Evolutionary conservation across 768 basidiomycete species (phyloP), one percentile per base, ranked within the genome.

Genomic region (Clathrus columnatus): DNA sequence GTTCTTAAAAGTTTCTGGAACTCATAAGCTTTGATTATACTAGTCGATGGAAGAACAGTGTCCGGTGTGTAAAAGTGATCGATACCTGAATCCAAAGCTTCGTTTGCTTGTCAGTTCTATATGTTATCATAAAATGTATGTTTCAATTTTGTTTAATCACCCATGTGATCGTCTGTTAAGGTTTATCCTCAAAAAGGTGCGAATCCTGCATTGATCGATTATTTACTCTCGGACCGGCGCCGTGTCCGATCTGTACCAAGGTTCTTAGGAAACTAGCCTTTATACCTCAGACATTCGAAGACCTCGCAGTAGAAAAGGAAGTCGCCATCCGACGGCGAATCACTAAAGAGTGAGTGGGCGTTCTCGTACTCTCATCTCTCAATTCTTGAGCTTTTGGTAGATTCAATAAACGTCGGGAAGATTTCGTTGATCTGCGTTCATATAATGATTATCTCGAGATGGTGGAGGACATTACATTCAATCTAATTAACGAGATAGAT

Each of bases 401-500:
- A 61, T 98, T 98, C 68, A 98, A 98, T 70, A 97, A 97, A 70
- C 79, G 85, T 27, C 73, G 83, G 42, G 90, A 94, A 53, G 96
- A 99, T 68, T 99, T 99, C 66, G 69, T 71, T 0, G 83, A 85
- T 65, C 73, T 90, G 42, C 76, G 80, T 10, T 75, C 80, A 16
- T 97, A 94, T 69, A 96, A 99, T 63, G 88, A 98, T 66, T 98
- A 98, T 66, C 79, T 99, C 10, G 93, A 99, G 69, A 83, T 91
- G 67, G 92, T 94, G 2, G 95, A 99, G 70, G 91, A 96, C 63
- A 85, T 97, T 61, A 94, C 91, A 5, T 97, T 95, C 74, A 97
- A 98, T 68, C 83, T 98, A 29, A 92, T 97, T 54, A 85, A 96
- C 60, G 87, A 91, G 26, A 79, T 94, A 45, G 85, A 96, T 57